Conservation (phyloP, 2,329 filamentous ascomycete genomes). For the Alternaria consortialis region DNA sequence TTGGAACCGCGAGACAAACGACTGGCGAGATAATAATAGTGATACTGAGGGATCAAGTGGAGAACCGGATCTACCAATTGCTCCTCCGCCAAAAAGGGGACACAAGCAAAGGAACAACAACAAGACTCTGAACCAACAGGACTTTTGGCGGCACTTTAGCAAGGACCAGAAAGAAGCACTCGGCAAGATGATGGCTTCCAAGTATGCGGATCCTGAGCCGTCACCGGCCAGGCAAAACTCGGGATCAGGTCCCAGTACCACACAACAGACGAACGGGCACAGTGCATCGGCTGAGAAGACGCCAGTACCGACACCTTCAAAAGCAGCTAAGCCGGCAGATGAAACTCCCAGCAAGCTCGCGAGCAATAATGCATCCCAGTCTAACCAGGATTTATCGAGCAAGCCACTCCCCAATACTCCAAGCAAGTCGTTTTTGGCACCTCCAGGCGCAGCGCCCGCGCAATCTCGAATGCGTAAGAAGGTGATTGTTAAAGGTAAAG, state of each 20-base stretch:
- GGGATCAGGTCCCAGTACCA: slow-evolving; percentile 21
- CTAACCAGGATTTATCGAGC: slow-evolving; percentile 3
- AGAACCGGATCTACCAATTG: slow-evolving; percentile 23
- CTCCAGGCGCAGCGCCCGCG: slow-evolving; percentile 26
- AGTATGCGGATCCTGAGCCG: slow-evolving; percentile 49
- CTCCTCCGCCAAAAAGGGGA: slow-evolving; percentile 41
- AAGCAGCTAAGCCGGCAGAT: slow-evolving; percentile 30
- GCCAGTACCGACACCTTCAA: slow-evolving; percentile 24
- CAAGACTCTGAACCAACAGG: slow-evolving; percentile 60
- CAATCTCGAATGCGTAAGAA: slow-evolving; percentile 55
- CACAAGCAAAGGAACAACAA: slow-evolving; percentile 57
- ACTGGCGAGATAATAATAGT: slow-evolving; percentile 80
- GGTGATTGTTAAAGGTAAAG: slow-evolving; percentile 57
- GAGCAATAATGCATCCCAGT: slow-evolving; percentile 11
- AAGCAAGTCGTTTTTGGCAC: slow-evolving; percentile 25
- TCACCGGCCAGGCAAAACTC: slow-evolving; percentile 45
- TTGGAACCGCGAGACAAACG: slow-evolving; percentile 72
- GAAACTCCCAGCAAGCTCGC: slow-evolving; percentile 29
- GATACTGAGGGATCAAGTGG: slow-evolving; percentile 62
- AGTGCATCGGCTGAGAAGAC: slow-evolving; percentile 29
- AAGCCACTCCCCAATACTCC: slow-evolving; percentile 16
- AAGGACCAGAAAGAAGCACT: slow-evolving; percentile 49
- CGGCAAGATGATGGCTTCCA: slow-evolving; percentile 54
- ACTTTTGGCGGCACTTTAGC: slow-evolving; percentile 58
- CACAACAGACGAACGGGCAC: slow-evolving; percentile 25